Percentiles rank a stretch among this genome's conserved stretches.
phyloP scores from a whole-genome alignment of 305 asterid genomes.

The Petunia hybrid region DNA sequence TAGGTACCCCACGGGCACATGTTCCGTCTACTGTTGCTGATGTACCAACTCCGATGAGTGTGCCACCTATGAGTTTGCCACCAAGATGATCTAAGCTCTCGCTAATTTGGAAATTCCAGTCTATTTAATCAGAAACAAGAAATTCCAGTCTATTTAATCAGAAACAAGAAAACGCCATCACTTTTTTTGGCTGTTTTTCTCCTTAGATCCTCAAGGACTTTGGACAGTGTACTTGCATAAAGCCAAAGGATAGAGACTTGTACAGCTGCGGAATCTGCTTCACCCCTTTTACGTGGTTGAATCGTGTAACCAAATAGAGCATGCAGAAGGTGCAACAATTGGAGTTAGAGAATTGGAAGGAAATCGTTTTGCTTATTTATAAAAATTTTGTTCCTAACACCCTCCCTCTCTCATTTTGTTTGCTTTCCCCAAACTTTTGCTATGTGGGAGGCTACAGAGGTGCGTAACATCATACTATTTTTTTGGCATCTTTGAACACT shows the following conservation, averaged over 20 bases:
- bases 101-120: background rate
- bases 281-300: slow-evolving; percentile 13
- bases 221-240: slow-evolving; percentile 1
- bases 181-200: slow-evolving; percentile 2
- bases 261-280: slow-evolving; percentile 34
- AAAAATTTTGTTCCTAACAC: background rate
- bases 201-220: background rate
- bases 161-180: background rate
- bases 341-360: background rate
- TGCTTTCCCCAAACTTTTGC: background rate
- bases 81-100: slow-evolving; percentile 54
- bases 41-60: slow-evolving; percentile 46
- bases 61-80: slow-evolving; percentile 50
- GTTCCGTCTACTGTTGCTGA: slow-evolving; percentile 52
- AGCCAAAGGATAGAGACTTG: slow-evolving; percentile 16
- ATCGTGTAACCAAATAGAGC: slow-evolving; percentile 27
- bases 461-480: no score
- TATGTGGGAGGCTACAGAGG: background rate
- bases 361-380: background rate
- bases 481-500: no score
- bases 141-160: background rate
- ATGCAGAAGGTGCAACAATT: slow-evolving; percentile 20
- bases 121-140: slow-evolving; percentile 11
- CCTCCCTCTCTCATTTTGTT: background rate
- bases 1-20: slow-evolving; percentile 58